Conservation (phyloP, 805 yeast genomes). For the Saturnispora bothae region DNA sequence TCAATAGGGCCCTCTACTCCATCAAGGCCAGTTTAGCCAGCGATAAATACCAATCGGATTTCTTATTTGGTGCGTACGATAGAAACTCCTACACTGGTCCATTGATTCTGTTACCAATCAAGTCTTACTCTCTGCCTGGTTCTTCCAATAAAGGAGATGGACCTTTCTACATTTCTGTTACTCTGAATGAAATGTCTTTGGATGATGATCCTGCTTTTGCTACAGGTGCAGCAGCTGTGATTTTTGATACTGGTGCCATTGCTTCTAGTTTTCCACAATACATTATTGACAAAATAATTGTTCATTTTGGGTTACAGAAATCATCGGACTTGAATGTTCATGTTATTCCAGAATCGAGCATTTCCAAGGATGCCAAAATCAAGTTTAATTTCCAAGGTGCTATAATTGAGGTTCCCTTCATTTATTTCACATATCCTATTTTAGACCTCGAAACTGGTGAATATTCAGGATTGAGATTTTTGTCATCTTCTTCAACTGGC, state of each 20-base stretch:
- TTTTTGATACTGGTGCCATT: conserved; percentile 47
- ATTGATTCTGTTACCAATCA: conserved; percentile 13
- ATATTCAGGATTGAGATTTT: conserved; percentile 8
- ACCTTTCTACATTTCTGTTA: conserved; percentile 33
- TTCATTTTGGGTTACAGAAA: conserved; percentile 32
- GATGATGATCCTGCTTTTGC: conserved; percentile 16
- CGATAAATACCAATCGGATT: conserved; percentile 34
- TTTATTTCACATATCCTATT: conserved; percentile 13
- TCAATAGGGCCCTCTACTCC: conserved; percentile 44
- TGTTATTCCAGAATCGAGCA: conserved; percentile 30
- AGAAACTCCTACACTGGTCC: conserved; percentile 36
- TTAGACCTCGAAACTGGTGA: conserved; percentile 10
- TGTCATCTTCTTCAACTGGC: conserved; percentile 21
- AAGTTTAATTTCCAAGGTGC: conserved; percentile 45
- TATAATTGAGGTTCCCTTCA: conserved; percentile 37
- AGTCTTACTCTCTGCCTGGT: conserved; percentile 4
- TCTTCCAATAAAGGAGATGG: conserved; percentile 24
- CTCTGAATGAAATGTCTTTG: conserved; percentile 28
- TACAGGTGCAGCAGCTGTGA: conserved; percentile 22
- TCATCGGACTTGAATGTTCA: conserved; percentile 32
- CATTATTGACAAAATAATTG: conserved; percentile 17
- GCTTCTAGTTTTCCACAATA: conserved; percentile 32
- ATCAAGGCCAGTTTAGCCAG: conserved; percentile 20
- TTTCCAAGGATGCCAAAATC: conserved; percentile 17
- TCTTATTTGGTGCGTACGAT: conserved; percentile 61